Evolutionary conservation across 176 grass and related monocot genomes (phyloP), one percentile per base, ranked within the genome.

Genomic region (Chrysopogon serrulatus): DNA sequence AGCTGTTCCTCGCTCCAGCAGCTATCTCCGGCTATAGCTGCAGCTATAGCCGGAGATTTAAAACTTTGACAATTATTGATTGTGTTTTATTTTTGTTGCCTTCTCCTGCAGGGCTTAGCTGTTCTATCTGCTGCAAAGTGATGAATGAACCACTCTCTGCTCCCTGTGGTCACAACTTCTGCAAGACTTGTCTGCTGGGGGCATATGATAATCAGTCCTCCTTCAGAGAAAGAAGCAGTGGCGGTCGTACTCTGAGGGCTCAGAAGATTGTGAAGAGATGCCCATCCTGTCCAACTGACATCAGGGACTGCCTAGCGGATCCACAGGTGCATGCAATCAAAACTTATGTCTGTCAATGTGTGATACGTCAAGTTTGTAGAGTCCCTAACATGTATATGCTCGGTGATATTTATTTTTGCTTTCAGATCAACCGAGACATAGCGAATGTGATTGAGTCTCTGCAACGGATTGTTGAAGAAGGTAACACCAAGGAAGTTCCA

Each of bases 151-250:
- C 96, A 5, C 80, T 99, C 21, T 92, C 89, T 15, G 95, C 93
- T 89, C 91, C 96, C 5, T 99, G 96, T 30, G 96, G 72, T 42
- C 91, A 99, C 41, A 99, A 94, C 73, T 99, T 96, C 57, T 97
- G 95, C 79, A 92, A 97, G 65, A n/a, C 79, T 7, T 97, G 95
- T 51, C 84, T 97, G 87, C 19, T 97, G 43, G 92, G 79, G 17
- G 65, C 73, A 59, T 97, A 86, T 88, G 82, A 51, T 21, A 67
- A 71, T 30, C 74, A 90, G 65, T 88, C 86, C 8, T 92, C 89
- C 27, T 67, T 91, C 45, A 91, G 92, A 41, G 95, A 97, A 54
- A 94, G 95, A 82, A 92, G 83, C 26, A 68, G 77, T 26, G 86
- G 90, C 10, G 95, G 95, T 16, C 90, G 90, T 2, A 74, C 81